phyloP scores from a whole-genome alignment of 768 basidiomycete species.

The Pleurotus tuber-regium region DNA sequence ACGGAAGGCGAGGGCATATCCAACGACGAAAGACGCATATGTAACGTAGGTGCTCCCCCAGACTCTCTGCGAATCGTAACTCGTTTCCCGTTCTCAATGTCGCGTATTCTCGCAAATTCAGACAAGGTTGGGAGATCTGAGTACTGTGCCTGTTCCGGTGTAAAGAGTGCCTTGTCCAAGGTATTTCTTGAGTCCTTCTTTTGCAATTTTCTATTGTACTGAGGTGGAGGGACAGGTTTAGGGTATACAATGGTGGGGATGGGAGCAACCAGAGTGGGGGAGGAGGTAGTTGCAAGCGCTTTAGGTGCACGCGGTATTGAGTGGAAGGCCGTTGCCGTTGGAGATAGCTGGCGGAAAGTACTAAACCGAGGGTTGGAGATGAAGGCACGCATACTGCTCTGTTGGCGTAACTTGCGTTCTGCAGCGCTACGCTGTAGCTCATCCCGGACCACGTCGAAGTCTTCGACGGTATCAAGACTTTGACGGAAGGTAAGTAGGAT shows the following conservation, averaged over 20 bases:
- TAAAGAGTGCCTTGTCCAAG: neutral
- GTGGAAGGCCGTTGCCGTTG: slow-evolving; percentile 39
- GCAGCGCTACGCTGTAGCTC: slow-evolving; percentile 27
- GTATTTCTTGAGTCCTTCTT: neutral
- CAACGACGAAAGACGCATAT: slow-evolving; percentile 53
- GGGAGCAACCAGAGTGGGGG: too few species aligned
- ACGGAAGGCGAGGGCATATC: slow-evolving; percentile 37
- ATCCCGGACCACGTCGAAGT: slow-evolving; percentile 43
- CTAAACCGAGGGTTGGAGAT: slow-evolving; percentile 56
- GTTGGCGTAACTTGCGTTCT: neutral
- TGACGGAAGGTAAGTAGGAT: neutral
- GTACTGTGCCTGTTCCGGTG: too few species aligned
- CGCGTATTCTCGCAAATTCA: slow-evolving; percentile 21
- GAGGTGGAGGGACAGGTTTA: slow-evolving; percentile 13
- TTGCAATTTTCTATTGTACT: neutral
- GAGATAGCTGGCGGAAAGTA: slow-evolving; percentile 55
- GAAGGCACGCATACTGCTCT: slow-evolving; percentile 32
- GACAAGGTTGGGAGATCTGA: slow-evolving; percentile 9
- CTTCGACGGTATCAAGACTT: slow-evolving; percentile 54
- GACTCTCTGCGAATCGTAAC: slow-evolving; percentile 48
- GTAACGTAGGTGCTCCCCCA: slow-evolving; percentile 46
- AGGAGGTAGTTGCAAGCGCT: too few species aligned
- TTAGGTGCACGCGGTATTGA: slow-evolving; percentile 13
- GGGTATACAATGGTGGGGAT: slow-evolving; percentile 16
- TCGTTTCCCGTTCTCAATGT: slow-evolving; percentile 27